A percentile compares a stretch with the other conserved stretches of the same genome.
These are phyloP conservation scores for Rhizophlyctis rosea DNA, from an alignment of 192 early-diverging fungal genomes.

Conservation along the genomic window DNA sequence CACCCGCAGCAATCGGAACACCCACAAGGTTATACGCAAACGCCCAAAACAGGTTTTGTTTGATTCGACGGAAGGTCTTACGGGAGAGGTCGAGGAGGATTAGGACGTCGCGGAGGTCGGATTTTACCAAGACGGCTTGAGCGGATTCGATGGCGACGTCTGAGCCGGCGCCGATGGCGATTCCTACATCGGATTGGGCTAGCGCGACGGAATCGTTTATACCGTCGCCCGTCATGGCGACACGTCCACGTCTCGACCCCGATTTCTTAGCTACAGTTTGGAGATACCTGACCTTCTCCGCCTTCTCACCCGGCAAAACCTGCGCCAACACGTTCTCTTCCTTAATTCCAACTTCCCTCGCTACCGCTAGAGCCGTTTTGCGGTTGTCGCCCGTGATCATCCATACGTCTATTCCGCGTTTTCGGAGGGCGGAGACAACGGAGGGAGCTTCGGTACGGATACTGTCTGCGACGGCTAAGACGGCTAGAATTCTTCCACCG, in stretches of 20 bases:
- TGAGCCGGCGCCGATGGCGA: conserved; percentile 85
- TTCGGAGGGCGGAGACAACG: conserved; percentile 48
- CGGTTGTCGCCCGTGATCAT: conserved; percentile 79
- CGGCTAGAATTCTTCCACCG: conserved; percentile 47
- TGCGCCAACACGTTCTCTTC: conserved; percentile 52
- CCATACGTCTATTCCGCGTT: conserved; percentile 62
- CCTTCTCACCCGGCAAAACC: conserved; percentile 74
- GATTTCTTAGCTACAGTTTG: conserved; percentile 31
- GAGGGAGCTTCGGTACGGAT: conserved; percentile 55
- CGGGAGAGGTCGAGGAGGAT: conserved; percentile 73
- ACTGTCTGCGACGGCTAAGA: conserved; percentile 63
- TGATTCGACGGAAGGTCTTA: conserved; percentile 73
- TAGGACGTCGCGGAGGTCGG: conserved; percentile 74
- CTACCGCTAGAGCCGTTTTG: conserved; percentile 61
- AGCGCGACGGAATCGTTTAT: conserved; percentile 94
- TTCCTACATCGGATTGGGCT: conserved; percentile 79
- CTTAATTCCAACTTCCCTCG: conserved; percentile 59
- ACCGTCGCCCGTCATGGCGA: conserved; percentile 94
- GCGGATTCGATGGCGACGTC: conserved; percentile 91
- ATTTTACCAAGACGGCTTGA: conserved; percentile 75
- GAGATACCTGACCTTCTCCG: conserved; percentile 55
- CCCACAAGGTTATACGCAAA: conserved; percentile 82
- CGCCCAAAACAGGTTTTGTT: conserved; percentile 87
- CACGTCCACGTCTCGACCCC: conserved; percentile 27
- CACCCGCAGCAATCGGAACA: conserved; percentile 88